Percentiles rank a stretch among this genome's conserved stretches.
These are phyloP conservation scores for Dimargaris xerosporica DNA, from an alignment of 192 early-diverging fungal genomes.

Conservation along the genomic window DNA sequence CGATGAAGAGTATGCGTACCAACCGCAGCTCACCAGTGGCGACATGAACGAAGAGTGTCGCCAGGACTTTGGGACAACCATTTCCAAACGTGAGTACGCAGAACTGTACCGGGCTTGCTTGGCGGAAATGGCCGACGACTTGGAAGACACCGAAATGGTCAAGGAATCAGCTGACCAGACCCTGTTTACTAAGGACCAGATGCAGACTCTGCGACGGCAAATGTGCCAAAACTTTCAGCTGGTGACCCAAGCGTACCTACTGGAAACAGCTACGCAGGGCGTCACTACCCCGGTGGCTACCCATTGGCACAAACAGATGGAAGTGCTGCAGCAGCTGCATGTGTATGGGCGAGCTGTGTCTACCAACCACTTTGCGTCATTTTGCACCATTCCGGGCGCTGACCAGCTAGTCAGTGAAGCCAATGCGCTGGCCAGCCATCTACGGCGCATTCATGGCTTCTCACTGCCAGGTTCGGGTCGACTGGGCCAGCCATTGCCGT, in stretches of 20 bases:
- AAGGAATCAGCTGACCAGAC: background rate
- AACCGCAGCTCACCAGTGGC: no score
- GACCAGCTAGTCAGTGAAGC: background rate
- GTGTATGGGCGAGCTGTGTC: slow-evolving; percentile 25
- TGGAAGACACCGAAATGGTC: background rate
- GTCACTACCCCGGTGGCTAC: slow-evolving; percentile 18
- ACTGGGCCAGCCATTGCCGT: background rate
- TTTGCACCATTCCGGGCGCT: background rate
- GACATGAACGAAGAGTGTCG: slow-evolving; percentile 4
- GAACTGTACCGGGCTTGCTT: slow-evolving; percentile 3
- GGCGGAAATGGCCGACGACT: background rate
- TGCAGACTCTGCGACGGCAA: slow-evolving; percentile 30
- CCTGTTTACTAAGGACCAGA: slow-evolving; percentile 28
- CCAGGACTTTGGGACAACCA: background rate
- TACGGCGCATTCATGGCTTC: background rate
- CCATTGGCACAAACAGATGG: slow-evolving; percentile 32
- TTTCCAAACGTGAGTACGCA: background rate
- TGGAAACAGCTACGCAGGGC: slow-evolving; percentile 22
- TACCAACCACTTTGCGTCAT: slow-evolving; percentile 14
- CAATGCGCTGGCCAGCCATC: background rate
- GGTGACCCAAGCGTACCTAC: slow-evolving; percentile 28
- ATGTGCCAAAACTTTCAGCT: slow-evolving; percentile 33
- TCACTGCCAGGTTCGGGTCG: no score
- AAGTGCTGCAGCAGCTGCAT: slow-evolving; percentile 24
- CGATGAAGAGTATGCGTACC: background rate